Percentiles rank a stretch among this genome's conserved stretches.
These are phyloP conservation scores for Tephrocybe sp. DNA, from an alignment of 768 basidiomycete species.

Conservation along the genomic window DNA sequence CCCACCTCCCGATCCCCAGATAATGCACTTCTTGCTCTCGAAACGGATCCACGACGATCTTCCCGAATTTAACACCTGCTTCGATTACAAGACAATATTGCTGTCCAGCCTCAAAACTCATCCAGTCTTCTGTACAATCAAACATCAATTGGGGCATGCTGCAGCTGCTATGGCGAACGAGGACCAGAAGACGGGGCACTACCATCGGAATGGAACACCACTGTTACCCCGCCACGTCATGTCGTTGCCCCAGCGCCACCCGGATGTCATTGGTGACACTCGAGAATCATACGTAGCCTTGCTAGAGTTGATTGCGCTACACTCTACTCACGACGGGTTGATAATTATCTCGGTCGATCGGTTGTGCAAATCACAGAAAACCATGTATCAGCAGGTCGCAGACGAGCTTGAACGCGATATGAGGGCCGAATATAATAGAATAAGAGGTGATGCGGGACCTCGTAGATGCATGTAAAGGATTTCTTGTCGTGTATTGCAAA, in stretches of 20 bases:
- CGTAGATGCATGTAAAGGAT: no score
- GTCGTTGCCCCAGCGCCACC: neutral
- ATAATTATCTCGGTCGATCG: neutral
- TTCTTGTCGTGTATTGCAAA: no score
- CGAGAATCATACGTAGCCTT: slow-evolving; percentile 2
- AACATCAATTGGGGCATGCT: neutral
- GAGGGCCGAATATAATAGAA: neutral
- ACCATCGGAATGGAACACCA: neutral
- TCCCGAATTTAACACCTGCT: neutral
- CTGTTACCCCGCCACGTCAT: slow-evolving; percentile 1
- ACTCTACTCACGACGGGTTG: neutral
- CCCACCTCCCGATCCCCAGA: no score
- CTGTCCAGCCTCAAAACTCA: neutral
- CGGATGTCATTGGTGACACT: neutral
- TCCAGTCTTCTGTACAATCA: neutral
- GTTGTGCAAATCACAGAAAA: neutral
- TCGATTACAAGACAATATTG: slow-evolving; percentile 5
- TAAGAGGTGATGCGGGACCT: neutral
- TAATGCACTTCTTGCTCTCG: no score
- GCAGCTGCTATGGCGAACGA: neutral
- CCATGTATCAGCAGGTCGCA: slow-evolving; percentile 4
- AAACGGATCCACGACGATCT: neutral
- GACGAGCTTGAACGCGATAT: slow-evolving; percentile 4
- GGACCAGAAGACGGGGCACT: neutral
- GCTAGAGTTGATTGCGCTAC: neutral